phyloP scores from a whole-genome alignment of 164 flowering plant genomes.

The Hamamelis virginiana region DNA sequence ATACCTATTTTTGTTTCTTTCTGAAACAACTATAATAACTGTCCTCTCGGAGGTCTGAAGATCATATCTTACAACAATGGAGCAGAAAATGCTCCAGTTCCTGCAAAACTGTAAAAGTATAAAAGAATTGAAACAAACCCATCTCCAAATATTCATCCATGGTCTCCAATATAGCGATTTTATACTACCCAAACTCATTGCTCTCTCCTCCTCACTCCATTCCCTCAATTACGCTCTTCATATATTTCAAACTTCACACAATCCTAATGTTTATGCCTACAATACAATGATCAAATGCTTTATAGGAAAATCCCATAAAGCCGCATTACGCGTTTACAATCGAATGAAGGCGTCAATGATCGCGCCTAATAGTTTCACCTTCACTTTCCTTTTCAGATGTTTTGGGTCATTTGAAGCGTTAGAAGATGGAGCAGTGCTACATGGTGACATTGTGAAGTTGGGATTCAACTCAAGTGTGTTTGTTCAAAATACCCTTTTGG shows the following conservation, averaged over 20 bases:
- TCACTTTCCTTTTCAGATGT: conserved; percentile 42
- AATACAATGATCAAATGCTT: conserved; percentile 42
- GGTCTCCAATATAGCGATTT: conserved; percentile 33
- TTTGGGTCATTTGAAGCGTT: conserved; percentile 22
- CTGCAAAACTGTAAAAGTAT: conserved; percentile 31
- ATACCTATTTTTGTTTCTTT: too few species aligned
- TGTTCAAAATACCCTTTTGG: conserved; percentile 45
- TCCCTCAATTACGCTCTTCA: conserved; percentile 25
- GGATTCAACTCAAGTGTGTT: conserved; percentile 39
- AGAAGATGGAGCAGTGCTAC: conserved; percentile 32
- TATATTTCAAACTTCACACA: conserved; percentile 20
- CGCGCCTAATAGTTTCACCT: conserved; percentile 39
- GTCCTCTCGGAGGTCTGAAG: neutral
- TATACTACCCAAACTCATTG: conserved; percentile 37
- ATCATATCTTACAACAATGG: conserved; percentile 19
- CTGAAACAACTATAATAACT: conserved; percentile 4
- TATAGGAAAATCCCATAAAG: conserved; percentile 21
- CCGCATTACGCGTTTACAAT: conserved; percentile 28
- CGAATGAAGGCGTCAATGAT: conserved; percentile 26
- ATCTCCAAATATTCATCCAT: conserved; percentile 36
- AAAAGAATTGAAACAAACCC: conserved; percentile 44
- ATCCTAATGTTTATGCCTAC: conserved; percentile 32
- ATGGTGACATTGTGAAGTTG: conserved; percentile 36
- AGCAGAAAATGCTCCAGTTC: conserved; percentile 32
- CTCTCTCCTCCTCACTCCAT: conserved; percentile 29